These are phyloP conservation scores for Ceratobasidium sp. DNA, from an alignment of 1,284 basidiomycete species.

Conservation along the genomic window DNA sequence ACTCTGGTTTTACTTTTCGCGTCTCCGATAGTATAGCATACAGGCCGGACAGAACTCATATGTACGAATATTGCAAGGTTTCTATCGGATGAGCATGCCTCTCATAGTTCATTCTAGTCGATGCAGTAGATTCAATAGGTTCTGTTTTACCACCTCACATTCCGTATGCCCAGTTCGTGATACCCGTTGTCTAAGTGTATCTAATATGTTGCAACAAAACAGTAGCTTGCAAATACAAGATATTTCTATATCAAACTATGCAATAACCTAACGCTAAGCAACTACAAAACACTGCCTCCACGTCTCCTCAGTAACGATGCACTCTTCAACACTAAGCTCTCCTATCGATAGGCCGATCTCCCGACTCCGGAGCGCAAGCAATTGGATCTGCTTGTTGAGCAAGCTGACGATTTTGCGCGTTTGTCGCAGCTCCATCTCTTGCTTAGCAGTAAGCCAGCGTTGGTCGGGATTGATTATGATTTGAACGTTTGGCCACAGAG, in stretches of 20 bases:
- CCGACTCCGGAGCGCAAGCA: background rate
- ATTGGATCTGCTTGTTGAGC: background rate
- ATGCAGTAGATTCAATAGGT: too few species aligned
- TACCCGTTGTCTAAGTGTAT: too few species aligned
- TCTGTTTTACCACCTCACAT: too few species aligned
- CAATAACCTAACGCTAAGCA: background rate
- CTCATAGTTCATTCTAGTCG: too few species aligned
- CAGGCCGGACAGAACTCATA: too few species aligned
- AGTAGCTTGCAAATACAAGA: background rate
- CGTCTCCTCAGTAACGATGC: background rate
- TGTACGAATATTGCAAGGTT: too few species aligned
- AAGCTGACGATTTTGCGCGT: background rate
- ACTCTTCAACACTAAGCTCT: background rate
- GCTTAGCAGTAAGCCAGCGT: background rate
- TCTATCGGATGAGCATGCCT: too few species aligned
- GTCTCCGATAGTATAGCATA: too few species aligned
- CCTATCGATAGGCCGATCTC: background rate
- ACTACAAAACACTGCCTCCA: background rate
- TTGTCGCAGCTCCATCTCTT: constrained; percentile 1
- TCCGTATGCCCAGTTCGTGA: too few species aligned
- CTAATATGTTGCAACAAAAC: too few species aligned
- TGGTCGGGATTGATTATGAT: background rate
- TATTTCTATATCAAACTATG: background rate
- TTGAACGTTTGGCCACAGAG: background rate
- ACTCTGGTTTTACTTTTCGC: too few species aligned